Conservation (phyloP, 352 stramenopile species). For the Phytopythium boreale region DNA sequence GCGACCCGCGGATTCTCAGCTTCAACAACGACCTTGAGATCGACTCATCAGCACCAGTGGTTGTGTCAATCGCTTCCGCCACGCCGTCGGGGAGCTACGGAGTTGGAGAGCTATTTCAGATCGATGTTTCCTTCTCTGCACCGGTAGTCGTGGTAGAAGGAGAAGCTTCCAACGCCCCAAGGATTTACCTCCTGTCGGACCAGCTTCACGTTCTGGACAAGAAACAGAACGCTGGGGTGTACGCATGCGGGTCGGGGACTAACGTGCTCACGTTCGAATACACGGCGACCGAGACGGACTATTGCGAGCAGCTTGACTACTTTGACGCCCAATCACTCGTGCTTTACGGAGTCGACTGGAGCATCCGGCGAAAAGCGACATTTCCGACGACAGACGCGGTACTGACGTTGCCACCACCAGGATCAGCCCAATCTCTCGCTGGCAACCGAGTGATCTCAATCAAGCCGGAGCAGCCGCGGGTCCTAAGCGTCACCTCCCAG, state of each 20-base stretch:
- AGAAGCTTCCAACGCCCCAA: constrained; percentile 11
- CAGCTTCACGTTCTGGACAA: constrained; percentile 49
- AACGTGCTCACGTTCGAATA: constrained; percentile 55
- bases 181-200: constrained; percentile 42
- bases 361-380: constrained; percentile 44
- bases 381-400: constrained; percentile 40
- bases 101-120: constrained; percentile 40
- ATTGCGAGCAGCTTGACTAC: constrained; percentile 68
- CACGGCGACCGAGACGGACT: constrained; percentile 42
- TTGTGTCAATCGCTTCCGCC: constrained; percentile 38
- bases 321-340: constrained; percentile 36
- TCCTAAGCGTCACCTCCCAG: constrained; percentile 31
- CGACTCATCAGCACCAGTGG: constrained; percentile 39
- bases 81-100: constrained; percentile 60
- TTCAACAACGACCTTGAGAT: constrained; percentile 60
- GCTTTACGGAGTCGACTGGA: constrained; percentile 21
- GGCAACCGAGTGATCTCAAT: constrained; percentile 48
- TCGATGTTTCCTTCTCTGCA: constrained; percentile 51
- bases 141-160: constrained; percentile 36
- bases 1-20: constrained; percentile 44
- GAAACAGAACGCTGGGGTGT: constrained; percentile 36
- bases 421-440: constrained; percentile 39
- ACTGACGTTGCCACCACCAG: constrained; percentile 41
- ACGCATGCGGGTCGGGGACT: constrained; percentile 50
- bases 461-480: constrained; percentile 41